A percentile compares a stretch with the other conserved stretches of the same genome.
phyloP scores from a whole-genome alignment of 2,329 filamentous ascomycete genomes.

The Fusarium sp. region DNA sequence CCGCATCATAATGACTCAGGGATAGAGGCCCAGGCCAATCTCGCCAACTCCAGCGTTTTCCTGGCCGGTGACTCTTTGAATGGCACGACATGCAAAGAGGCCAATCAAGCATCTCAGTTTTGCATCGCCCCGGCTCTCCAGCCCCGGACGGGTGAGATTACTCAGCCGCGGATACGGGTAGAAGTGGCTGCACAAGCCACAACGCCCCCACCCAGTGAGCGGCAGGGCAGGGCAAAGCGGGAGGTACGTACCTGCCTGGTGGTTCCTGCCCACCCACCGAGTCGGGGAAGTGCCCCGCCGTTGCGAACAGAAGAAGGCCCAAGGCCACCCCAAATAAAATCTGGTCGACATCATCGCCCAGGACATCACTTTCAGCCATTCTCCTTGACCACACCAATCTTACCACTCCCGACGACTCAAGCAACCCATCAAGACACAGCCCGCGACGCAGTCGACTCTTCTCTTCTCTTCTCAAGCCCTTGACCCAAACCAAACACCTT shows the following conservation, averaged over 20 bases:
- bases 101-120: conserved; percentile 27
- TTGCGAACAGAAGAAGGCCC: conserved; percentile 10
- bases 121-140: conserved; percentile 5
- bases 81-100: not conserved
- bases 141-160: conserved; percentile 8
- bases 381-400: not conserved
- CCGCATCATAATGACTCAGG: conserved; percentile 16
- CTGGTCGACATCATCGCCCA: conserved; percentile 38
- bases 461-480: not conserved
- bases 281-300: conserved; percentile 42
- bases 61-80: conserved; percentile 32
- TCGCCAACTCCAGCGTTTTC: not conserved
- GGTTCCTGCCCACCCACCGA: not conserved
- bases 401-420: not conserved
- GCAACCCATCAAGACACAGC: not conserved
- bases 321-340: conserved; percentile 38
- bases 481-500: not conserved
- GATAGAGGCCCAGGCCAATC: conserved; percentile 10
- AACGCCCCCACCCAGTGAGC: not conserved
- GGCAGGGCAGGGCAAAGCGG: conserved; percentile 11
- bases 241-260: not conserved
- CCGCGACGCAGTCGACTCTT: not conserved
- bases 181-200: conserved; percentile 26
- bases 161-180: conserved; percentile 26
- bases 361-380: conserved; percentile 10